Conservation (phyloP, 306 rosid species). For the Vicia villosa region DNA sequence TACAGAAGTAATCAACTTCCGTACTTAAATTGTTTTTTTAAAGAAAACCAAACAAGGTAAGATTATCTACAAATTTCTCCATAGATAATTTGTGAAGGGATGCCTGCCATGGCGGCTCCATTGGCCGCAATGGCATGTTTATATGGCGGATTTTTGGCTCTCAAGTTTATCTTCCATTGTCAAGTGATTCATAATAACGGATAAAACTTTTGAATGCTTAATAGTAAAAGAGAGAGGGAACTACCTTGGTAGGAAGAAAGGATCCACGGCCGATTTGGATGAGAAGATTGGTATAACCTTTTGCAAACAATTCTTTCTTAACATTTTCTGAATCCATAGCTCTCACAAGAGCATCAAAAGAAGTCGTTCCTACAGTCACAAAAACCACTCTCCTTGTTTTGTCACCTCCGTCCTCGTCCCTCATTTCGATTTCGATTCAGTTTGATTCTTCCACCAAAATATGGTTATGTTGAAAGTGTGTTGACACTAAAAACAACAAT, state of each 20-base stretch:
- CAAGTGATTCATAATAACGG: no score
- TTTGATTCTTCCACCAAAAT: not conserved
- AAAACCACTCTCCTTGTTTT: constrained; percentile 51
- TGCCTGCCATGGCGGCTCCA: not conserved
- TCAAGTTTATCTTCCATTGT: not conserved
- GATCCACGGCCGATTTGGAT: constrained; percentile 91
- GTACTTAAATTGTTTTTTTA: not conserved
- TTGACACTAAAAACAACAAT: not conserved
- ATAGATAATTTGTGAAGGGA: not conserved
- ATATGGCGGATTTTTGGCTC: not conserved
- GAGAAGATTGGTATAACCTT: constrained; percentile 76
- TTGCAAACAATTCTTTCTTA: constrained; percentile 51
- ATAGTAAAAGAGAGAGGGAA: no score
- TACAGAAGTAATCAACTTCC: not conserved
- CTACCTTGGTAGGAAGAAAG: constrained; percentile 71
- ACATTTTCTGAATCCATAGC: constrained; percentile 57
- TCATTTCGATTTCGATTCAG: not conserved
- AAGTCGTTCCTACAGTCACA: constrained; percentile 87
- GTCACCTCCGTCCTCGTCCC: not conserved
- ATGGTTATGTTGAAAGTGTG: not conserved
- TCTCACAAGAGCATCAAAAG: constrained; percentile 78
- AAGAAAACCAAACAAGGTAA: constrained; percentile 1
- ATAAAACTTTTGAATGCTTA: no score
- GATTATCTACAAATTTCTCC: constrained; percentile 6
- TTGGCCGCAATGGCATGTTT: not conserved